Evolutionary conservation across 805 yeast species (phyloP).

Genomic region (Candida golubevii): DNA sequence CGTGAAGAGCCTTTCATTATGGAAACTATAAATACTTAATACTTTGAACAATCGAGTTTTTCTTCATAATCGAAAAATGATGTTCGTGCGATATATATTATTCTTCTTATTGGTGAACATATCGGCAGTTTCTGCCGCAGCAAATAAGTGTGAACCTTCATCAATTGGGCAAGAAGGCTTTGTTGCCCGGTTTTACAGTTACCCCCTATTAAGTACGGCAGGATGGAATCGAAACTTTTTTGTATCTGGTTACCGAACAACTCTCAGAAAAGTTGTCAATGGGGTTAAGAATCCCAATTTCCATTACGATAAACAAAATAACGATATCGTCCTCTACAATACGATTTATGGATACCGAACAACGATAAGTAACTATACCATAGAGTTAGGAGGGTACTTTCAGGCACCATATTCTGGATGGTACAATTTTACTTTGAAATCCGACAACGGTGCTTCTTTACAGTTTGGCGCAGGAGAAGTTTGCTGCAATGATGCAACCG

Average conservation of each 20-base stretch:
- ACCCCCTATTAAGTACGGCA: not conserved
- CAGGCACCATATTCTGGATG: not conserved
- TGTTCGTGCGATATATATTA: no score
- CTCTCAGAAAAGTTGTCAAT: not conserved
- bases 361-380: not conserved
- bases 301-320: not conserved
- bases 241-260: conserved; percentile 2
- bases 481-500: not conserved
- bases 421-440: not conserved
- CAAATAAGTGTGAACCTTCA: no score
- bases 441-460: not conserved
- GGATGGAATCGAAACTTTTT: conserved; percentile 9
- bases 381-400: not conserved
- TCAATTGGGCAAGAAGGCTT: conserved; percentile 3
- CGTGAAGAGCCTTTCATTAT: not conserved
- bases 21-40: no score
- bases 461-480: not conserved
- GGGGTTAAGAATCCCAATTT: conserved; percentile 6
- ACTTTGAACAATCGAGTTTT: no score
- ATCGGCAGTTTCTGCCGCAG: no score
- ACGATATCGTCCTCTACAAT: not conserved
- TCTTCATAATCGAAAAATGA: no score
- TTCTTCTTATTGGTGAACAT: no score
- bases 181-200: conserved; percentile 4
- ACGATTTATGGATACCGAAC: not conserved